Evolutionary conservation across 495 filamentous ascomycete genomes (phyloP), one percentile per base, ranked within the genome.

Genomic region (Xylaria intraflava): DNA sequence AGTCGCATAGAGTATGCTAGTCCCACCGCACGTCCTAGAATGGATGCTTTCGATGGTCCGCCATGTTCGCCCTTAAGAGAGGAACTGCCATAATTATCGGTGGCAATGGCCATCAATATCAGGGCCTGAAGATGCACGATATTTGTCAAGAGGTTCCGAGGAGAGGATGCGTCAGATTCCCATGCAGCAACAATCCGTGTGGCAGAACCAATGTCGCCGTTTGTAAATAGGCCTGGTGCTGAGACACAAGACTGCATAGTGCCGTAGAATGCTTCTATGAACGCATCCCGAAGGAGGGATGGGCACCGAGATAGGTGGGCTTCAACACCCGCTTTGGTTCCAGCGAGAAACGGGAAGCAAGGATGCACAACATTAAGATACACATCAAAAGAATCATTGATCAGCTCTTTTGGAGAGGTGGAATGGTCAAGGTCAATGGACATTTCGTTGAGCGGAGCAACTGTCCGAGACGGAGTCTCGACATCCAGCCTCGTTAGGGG

Each of bases 341-440:
- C 74, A 1, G 88, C 80, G 14, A 95, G 77, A 3, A 94, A 70
- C 0, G 90, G 90, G 49, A 91, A 83, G 14, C 82, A 79, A 1
- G 82, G 80, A 61, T 94, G 88, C 16, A 94, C 82, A 26, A 79
- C 71, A 17, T 78, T 72, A 49, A 88, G 83, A 62, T 90, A 91
- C 44, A 85, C 90, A 48, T 76, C 54, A 68, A 76, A 72, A 42
- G 70, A 58, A 61, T 65, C 50, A 16, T 75, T 73, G 19, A 78
- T 69, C 45, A 75, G 68, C 38, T 75, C 72, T 17, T 64, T 62
- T 11, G 57, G 24, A 20, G 63, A 49, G 12, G 67, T 66, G 17
- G 59, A 49, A 2, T 67, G 63, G 29, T 58, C 49, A 47, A 55
- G 53, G 6, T 71, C 69, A 14, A 61, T 54, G 6, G 66, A 54